Base-by-base conservation (phyloP, 2,329 filamentous ascomycete species). In the Venturia carpophila region DNA sequence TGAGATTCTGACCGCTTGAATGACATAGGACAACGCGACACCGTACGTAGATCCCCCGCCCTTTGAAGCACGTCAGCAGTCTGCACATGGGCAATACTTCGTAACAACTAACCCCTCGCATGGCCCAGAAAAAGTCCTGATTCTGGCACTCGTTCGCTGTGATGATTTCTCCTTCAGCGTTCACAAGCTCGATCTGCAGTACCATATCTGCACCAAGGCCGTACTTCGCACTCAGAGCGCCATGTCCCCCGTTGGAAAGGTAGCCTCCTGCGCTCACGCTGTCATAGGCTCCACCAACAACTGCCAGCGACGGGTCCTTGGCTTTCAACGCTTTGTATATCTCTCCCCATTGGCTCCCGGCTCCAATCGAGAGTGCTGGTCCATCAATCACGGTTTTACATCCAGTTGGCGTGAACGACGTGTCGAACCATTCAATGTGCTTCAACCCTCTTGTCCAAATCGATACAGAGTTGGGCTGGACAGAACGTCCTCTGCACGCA, bases 111-210 rank as follows among this genome's bases (percentile, higher is more conserved):
- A 61, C 62, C 5, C 62, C 62, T 11, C 62, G 47, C 45, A 64
- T 64, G 27, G 39, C 62, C 62, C 62, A 64, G 37, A 64, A 64
- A 24, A 30, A 47, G 0, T 64, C 62, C 11, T 39, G 1, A 21
- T 66, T 66, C 39, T 65, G 37, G 27, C 34, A 58, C 17, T 75
- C 72, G 49, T 75, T 72, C 1, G 77, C 78, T 5, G 76, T 72
- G 5, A 76, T 68, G 1, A 79, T 68, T 6, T 73, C 66, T 4
- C 77, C 79, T 9, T 73, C 64, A 1, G 71, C 71, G 64, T 78
- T 71, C 2, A 80, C 73, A 2, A 80, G 64, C 55, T 71, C 75
- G 3, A 77, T 77, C 17, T 70, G 70, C 5, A 77, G 9, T 2
- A 55, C 49, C 49, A 34, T 34, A 34, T 55, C 49, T 24, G 49